Evolutionary conservation across 441 rosid species (phyloP), one percentile per base, ranked within the genome.

Genomic region (Biscutella laevigata): DNA sequence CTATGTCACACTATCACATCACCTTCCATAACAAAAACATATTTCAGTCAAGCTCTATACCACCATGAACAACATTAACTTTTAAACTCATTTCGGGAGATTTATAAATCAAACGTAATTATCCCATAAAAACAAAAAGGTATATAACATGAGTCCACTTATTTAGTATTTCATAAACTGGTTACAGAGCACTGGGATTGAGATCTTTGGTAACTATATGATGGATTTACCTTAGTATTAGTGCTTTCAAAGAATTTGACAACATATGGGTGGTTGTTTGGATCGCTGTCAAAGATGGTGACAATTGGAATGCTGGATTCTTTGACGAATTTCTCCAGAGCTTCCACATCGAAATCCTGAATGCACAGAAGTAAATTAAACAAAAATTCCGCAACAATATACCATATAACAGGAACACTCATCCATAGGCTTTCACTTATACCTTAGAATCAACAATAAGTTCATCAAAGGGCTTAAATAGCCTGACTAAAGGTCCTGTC

Each of bases 401-500:
- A 51, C 14, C 8, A 25, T 33, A 30, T 41, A 26, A 57, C 3
- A 43, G 12, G 16, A 57, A 14, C 28, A 40, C 7, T 24, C 10
- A 14, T 47, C 55, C n/a, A 40, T 16, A 17, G 17, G 8, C 16
- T 22, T n/a, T n/a, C n/a, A 37, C 25, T 49, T 17, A 49, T 42
- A 91, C 98, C 95, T 86, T 78, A 51, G 62, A 65, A 72, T 91
- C 98, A 66, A 79, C 86, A 60, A 77, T 71, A 14, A 70, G 82
- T 62, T 91, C 96, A 62, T 88, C 98, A 64, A 91, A 91, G 40
- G 96, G 98, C 77, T 91, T 91, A 66, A 88, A 76, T 63, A 91
- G 63, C 80, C 96, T 83, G 51, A 91, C 84, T 7, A 82, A 38
- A 32, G 98, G 95, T 21, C 94, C 96, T 29, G 84, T 34, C 13